Percentiles rank a stretch among this genome's conserved stretches.
phyloP scores from a whole-genome alignment of 1,284 basidiomycete species.

The Puccinia polysora region DNA sequence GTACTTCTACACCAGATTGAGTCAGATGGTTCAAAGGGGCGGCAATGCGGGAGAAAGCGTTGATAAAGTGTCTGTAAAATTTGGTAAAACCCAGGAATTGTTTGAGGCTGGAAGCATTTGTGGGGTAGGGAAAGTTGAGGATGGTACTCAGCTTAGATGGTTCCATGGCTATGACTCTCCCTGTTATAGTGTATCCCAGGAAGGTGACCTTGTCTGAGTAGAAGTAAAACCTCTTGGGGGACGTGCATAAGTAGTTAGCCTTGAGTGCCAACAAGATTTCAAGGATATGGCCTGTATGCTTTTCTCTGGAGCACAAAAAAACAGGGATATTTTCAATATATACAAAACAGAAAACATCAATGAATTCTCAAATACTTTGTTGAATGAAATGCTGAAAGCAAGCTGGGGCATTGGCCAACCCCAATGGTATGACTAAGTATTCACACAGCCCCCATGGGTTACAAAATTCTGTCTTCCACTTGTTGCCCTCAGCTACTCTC shows the following conservation, averaged over 20 bases:
- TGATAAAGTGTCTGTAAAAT: slow-evolving; percentile 3
- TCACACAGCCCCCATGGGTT: slow-evolving; percentile 9
- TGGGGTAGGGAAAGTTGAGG: background rate
- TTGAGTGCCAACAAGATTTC: background rate
- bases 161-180: background rate
- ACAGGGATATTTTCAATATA: slow-evolving; percentile 15
- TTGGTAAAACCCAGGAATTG: slow-evolving; percentile 15
- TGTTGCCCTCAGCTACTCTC: background rate
- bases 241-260: background rate
- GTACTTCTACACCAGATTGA: background rate
- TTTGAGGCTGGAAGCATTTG: background rate
- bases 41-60: background rate
- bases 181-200: slow-evolving; percentile 8
- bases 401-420: slow-evolving; percentile 5
- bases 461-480: background rate
- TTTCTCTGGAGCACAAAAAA: background rate
- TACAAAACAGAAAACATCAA: slow-evolving; percentile 16
- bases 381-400: slow-evolving; percentile 16
- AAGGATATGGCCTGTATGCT: background rate
- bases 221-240: background rate
- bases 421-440: slow-evolving; percentile 1
- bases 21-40: background rate
- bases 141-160: slow-evolving; percentile 2
- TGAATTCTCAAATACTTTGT: background rate
- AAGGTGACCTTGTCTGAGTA: background rate